Evolutionary conservation across 2,329 filamentous ascomycete genomes (phyloP).

Genomic region (Xylariaceae sp.): DNA sequence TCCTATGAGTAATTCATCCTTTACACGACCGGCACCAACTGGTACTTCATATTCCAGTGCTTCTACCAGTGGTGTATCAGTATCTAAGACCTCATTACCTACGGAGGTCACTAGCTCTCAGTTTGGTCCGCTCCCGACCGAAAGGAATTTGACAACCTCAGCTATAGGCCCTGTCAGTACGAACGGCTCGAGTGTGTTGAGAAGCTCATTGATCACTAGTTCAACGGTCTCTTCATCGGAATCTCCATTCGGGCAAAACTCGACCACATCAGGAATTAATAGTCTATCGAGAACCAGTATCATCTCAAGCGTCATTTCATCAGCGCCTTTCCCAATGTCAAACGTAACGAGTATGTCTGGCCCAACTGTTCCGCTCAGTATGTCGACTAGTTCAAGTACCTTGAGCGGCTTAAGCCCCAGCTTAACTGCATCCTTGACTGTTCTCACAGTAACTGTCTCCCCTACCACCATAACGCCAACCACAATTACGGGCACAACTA

Average conservation of each 20-base stretch:
- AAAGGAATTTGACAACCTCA: neutral
- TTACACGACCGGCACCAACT: slow-evolving; percentile 1
- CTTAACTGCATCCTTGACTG: slow-evolving; percentile 4
- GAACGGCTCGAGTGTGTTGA: neutral
- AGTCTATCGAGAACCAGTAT: neutral
- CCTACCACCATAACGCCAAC: slow-evolving; percentile 5
- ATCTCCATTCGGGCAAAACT: too few species aligned
- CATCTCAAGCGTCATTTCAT: neutral
- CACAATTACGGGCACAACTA: slow-evolving; percentile 1
- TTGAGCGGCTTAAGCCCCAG: slow-evolving; percentile 2
- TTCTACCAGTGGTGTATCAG: too few species aligned
- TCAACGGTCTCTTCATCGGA: slow-evolving; percentile 1
- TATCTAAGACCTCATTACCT: too few species aligned
- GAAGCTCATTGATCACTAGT: slow-evolving; percentile 1
- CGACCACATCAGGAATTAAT: neutral
- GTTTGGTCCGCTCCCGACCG: neutral
- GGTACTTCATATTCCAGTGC: neutral
- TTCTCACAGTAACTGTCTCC: slow-evolving; percentile 5
- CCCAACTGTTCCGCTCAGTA: slow-evolving; percentile 5
- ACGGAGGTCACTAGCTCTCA: neutral
- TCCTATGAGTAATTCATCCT: slow-evolving; percentile 8
- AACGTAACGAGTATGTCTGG: slow-evolving; percentile 1
- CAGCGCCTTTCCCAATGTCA: neutral
- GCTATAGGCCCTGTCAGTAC: neutral
- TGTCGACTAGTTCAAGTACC: neutral